Conservation (phyloP, 106 monocot genomes). For the Narthecium ossifragum region DNA sequence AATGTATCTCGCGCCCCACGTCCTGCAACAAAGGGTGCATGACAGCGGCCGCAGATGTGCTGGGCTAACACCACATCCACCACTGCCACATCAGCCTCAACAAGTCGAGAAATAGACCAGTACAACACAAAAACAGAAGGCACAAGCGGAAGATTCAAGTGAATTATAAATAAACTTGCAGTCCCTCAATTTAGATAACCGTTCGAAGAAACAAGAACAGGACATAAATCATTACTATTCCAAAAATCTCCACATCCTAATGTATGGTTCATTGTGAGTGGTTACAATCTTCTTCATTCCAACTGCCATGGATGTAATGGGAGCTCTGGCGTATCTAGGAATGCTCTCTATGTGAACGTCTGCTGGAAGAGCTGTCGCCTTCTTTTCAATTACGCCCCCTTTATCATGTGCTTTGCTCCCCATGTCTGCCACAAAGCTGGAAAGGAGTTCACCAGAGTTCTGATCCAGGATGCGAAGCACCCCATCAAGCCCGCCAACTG, state of each 20-base stretch:
- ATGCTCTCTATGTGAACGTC: slow-evolving; percentile 39
- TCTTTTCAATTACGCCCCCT: slow-evolving; percentile 12
- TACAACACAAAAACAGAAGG: too few relatives aligned
- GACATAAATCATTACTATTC: too few relatives aligned
- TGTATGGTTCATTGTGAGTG: slow-evolving; percentile 58
- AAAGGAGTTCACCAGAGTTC: slow-evolving; percentile 62
- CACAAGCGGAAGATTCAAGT: too few relatives aligned
- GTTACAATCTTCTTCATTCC: slow-evolving; percentile 87
- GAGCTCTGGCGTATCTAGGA: slow-evolving; percentile 47
- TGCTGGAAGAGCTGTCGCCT: slow-evolving; percentile 18
- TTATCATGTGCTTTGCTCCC: neutral
- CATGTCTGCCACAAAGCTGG: slow-evolving; percentile 31
- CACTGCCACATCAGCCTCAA: too few relatives aligned
- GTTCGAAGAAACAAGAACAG: too few relatives aligned
- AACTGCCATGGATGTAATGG: slow-evolving; percentile 66
- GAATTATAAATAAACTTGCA: too few relatives aligned
- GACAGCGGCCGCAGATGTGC: too few relatives aligned
- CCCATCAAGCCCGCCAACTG: slow-evolving; percentile 78
- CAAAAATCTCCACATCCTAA: slow-evolving; percentile 72
- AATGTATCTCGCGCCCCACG: too few relatives aligned
- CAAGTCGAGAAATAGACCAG: too few relatives aligned
- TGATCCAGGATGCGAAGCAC: slow-evolving; percentile 74
- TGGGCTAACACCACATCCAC: too few relatives aligned
- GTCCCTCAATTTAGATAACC: too few relatives aligned
- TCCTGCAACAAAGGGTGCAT: too few relatives aligned